Evolutionary conservation across 2,329 filamentous ascomycete species (phyloP), one percentile per base, ranked within the genome.

Genomic region (Stachybotrys echinatus): DNA sequence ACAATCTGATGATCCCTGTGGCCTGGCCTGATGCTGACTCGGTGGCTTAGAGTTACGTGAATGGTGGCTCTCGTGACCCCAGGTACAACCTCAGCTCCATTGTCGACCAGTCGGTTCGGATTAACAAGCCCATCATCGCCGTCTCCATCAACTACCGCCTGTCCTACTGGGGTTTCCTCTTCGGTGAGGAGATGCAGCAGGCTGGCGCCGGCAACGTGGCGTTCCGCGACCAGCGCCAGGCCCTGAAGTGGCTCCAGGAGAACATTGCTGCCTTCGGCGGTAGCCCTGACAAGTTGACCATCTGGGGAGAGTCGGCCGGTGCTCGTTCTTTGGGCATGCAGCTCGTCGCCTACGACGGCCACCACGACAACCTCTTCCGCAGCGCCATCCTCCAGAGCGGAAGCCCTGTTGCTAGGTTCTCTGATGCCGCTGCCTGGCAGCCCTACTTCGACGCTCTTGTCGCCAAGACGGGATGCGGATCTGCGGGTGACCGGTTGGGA

Each of bases 31-130:
- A 49, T 45, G 38, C 55, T 59, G 23, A 60, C 20, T 42, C 19
- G 10, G 23, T 7, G 4, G 21, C 8, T 45, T 22, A 61, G 58
- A 61, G 58, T 45, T 61, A 58, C 19, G 45, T 50, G n/a, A 58
- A 58, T 20, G 59, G 59, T 17, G 59, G 59, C 38, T 55, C 55
- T 3, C 52, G 52, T 22, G 58, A 60, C 23, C 58, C 56, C 2
- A 71, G 80, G 23, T 87, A 86, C 61, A 86, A 86, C 59, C 69
- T 84, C 50, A 79, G 75, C 37, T 79, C 75, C 53, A 77, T 85
- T 47, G 77, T 86, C 12, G 62, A 72, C 12, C 73, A 76, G 44
- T 72, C 74, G 0, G 68, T 73, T 5, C 58, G 67, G 38, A 73
- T 75, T 42, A 66, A 67, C 49, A 75, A 74, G 53, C 76, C 74